Base-by-base conservation (phyloP, 345 rosid species). In the Chamaenerion angustifolium region DNA sequence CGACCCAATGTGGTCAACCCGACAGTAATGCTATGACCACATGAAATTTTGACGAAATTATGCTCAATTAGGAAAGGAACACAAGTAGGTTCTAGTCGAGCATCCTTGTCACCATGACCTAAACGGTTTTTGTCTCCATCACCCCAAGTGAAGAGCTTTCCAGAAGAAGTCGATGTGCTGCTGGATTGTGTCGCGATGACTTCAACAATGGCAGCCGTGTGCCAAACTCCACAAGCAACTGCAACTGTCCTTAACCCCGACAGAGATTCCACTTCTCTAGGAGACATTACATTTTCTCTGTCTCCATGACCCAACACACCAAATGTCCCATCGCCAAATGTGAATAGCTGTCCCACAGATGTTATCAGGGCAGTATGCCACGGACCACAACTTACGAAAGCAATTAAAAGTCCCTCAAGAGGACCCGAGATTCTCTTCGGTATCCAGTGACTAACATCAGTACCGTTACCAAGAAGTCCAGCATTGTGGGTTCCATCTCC, bases 351-450 rank as follows among this genome's bases (percentile, higher is more conserved):
- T 40, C 98, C 94, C 13, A 71, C 70, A 31, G 83, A 79, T 10
- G 98, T 77, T 71, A 83, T 70, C 71, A 90, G 65, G 59, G 98
- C 92, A 12, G 95, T 90, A 72, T 90, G 95, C 98, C 98, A 90
- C 3, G 95, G 83, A 71, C 98, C 98, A 67, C 98, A 90, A 40
- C 86, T 68, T 10, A 90, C 98, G 5, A 80, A 79, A 66, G 89
- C 85, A 68, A 90, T 59, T 45, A 71, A 88, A 67, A 90, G 89
- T 63, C 98, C 89, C 68, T 86, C 96, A 42, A 90, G 94, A 51
- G 94, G 94, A 60, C 89, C 95, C 6, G 85, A 73, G 52, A 90
- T 73, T 71, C 95, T 86, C 80, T 90, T 86, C 23, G 96, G 98
- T 73, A 90, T 83, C 98, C 98, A 90, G 66, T 86, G 94, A 61